Evolutionary conservation across 1,139 yeast genomes (phyloP).

Genomic region (Pichia sp.): DNA sequence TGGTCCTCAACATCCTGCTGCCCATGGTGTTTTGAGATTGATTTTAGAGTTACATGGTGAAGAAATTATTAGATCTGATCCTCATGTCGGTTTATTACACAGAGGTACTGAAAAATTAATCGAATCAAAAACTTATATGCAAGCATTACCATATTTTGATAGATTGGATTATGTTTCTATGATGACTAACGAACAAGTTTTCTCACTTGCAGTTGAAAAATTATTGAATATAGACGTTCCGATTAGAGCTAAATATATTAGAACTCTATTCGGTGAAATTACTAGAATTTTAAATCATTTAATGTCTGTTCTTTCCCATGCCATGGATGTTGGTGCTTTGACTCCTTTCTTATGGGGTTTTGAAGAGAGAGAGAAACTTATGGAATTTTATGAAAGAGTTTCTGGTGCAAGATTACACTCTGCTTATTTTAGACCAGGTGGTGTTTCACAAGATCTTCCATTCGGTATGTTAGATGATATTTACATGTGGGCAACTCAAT

Average conservation of each 20-base stretch:
- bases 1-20: conserved; percentile 95
- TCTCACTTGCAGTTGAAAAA: conserved; percentile 79
- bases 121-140: conserved; percentile 76
- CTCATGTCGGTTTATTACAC: conserved; percentile 82
- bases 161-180: conserved; percentile 83
- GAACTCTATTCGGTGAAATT: conserved; percentile 83
- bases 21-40: conserved; percentile 85
- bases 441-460: conserved; percentile 84
- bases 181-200: conserved; percentile 91
- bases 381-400: conserved; percentile 69
- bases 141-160: conserved; percentile 85
- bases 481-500: conserved; percentile 95
- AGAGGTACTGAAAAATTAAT: conserved; percentile 87
- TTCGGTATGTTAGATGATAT: conserved; percentile 82
- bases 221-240: conserved; percentile 81
- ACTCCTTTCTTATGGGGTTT: conserved; percentile 93
- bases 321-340: too few relatives aligned
- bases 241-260: conserved; percentile 72
- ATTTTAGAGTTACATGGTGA: conserved; percentile 85
- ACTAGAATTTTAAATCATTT: conserved; percentile 79
- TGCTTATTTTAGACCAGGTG: conserved; percentile 89
- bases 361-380: conserved; percentile 87
- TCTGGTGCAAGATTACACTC: conserved; percentile 80
- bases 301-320: conserved; percentile 82
- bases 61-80: conserved; percentile 80